Conservation (phyloP, 108 stramenopile genomes). For the Cyclostephanos invisitatus region DNA sequence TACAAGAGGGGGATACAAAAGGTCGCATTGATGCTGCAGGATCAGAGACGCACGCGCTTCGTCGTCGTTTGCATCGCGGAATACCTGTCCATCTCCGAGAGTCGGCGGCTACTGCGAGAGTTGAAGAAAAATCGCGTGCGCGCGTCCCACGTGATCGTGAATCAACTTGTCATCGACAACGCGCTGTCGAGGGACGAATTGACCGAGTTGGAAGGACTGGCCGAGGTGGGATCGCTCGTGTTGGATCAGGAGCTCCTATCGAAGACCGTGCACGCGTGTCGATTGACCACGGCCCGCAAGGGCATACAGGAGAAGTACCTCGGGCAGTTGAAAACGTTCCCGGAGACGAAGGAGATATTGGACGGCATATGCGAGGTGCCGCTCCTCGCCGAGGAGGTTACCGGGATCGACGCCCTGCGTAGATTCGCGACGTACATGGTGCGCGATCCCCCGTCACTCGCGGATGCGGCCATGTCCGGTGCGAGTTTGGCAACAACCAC, state of each 20-base stretch:
- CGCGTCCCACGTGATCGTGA: constrained; percentile 77
- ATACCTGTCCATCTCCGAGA: constrained; percentile 73
- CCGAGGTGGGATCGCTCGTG: constrained; percentile 40
- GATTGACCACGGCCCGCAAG: constrained; percentile 45
- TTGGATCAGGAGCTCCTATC: constrained; percentile 27
- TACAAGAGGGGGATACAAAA: constrained; percentile 51
- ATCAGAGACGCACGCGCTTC: constrained; percentile 67
- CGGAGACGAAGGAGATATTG: constrained; percentile 33
- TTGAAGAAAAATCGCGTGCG: constrained; percentile 69
- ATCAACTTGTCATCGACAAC: constrained; percentile 55
- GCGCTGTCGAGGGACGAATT: constrained; percentile 37
- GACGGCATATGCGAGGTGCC: constrained; percentile 48
- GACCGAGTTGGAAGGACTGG: constrained; percentile 43
- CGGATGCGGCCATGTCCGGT: background rate
- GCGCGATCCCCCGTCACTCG: constrained; percentile 24
- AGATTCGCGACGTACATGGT: constrained; percentile 40
- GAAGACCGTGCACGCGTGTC: constrained; percentile 47
- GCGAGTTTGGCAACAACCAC: background rate
- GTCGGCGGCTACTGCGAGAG: constrained; percentile 73
- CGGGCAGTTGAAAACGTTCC: constrained; percentile 28
- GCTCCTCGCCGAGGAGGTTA: constrained; percentile 47
- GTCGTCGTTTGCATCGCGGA: constrained; percentile 85
- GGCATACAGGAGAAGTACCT: constrained; percentile 45
- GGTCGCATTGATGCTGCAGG: constrained; percentile 68
- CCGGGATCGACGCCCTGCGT: constrained; percentile 37